Percentiles rank a stretch among this genome's conserved stretches.
Conservation (phyloP, 805 yeast species). For the Myxozyma vanderwaltii region DNA sequence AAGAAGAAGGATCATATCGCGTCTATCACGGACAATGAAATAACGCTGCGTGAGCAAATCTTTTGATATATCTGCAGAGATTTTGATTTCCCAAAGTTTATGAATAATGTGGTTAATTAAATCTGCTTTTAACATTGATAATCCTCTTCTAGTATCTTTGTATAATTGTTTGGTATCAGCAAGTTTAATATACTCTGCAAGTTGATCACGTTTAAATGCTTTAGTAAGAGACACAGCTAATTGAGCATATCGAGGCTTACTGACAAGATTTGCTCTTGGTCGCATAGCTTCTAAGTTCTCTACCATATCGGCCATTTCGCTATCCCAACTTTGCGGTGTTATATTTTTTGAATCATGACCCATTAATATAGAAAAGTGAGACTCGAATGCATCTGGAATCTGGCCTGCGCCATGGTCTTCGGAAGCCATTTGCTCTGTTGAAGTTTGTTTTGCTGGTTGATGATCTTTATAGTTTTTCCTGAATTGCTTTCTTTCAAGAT, state of each 20-base stretch:
- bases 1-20: constrained; percentile 17
- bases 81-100: constrained; percentile 17
- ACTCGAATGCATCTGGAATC: neutral
- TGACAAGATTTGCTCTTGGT: constrained; percentile 19
- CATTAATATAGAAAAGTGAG: constrained; percentile 1
- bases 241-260: constrained; percentile 11
- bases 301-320: constrained; percentile 5
- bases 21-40: constrained; percentile 5
- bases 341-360: neutral
- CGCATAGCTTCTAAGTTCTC: constrained; percentile 10
- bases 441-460: neutral
- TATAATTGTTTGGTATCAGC: neutral
- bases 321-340: neutral
- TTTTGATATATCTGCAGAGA: constrained; percentile 15
- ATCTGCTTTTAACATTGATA: neutral
- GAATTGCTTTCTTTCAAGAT: neutral
- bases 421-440: neutral
- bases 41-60: constrained; percentile 14
- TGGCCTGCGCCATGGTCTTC: neutral
- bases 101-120: constrained; percentile 8
- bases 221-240: neutral
- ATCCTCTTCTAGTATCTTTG: neutral
- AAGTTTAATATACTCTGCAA: constrained; percentile 1
- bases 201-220: constrained; percentile 18
- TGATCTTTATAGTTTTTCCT: neutral